Percentiles rank a stretch among this genome's conserved stretches.
Evolutionary conservation across 208 protist species (phyloP).

Genomic region (Trypanosoma lewisi): DNA sequence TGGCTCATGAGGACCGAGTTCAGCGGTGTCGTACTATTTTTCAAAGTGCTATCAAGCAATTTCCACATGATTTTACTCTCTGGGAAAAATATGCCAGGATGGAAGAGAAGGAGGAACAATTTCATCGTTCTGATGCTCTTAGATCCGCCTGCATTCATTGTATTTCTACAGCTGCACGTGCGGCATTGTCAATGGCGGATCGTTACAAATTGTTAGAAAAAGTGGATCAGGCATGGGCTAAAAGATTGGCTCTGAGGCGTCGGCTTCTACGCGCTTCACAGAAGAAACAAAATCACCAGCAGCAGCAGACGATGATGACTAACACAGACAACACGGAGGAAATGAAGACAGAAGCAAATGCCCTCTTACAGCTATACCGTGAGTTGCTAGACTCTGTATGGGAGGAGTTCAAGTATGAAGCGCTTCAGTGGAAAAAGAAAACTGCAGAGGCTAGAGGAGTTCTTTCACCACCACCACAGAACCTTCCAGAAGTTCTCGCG

Average conservation of each 20-base stretch:
- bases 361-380: conserved; percentile 40
- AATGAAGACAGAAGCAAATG: conserved; percentile 12
- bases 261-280: conserved; percentile 31
- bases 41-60: conserved; percentile 61
- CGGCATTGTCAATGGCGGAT: conserved; percentile 43
- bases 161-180: conserved; percentile 41
- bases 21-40: conserved; percentile 35
- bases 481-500: conserved; percentile 41
- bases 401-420: conserved; percentile 74
- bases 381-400: conserved; percentile 69
- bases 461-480: conserved; percentile 31
- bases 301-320: no score
- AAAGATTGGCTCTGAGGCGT: conserved; percentile 51
- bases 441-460: conserved; percentile 6
- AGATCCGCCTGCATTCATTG: conserved; percentile 48
- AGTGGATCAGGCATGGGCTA: conserved; percentile 70
- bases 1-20: conserved; percentile 16
- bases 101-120: conserved; percentile 65
- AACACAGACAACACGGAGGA: neutral
- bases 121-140: conserved; percentile 55
- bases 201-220: conserved; percentile 72
- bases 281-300: conserved; percentile 15
- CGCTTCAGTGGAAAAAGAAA: conserved; percentile 48
- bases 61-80: conserved; percentile 50
- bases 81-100: conserved; percentile 78